Percentiles rank a stretch among this genome's conserved stretches.
Conservation (phyloP, 805 yeast species). For the Spathaspora arborariae region DNA sequence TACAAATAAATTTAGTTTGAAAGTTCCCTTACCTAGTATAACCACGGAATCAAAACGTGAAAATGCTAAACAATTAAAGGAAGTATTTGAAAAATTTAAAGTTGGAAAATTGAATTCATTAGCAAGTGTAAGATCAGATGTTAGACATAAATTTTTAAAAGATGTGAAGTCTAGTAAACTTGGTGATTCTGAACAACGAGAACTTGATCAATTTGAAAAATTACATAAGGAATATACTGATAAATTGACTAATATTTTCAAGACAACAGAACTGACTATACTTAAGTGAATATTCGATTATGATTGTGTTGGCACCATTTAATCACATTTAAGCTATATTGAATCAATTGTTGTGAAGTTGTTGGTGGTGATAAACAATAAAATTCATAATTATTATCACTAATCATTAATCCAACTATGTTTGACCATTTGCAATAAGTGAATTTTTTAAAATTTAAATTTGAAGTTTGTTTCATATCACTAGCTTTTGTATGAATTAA, state of each 20-base stretch:
- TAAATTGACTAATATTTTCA: conserved; percentile 53
- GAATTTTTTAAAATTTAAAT: conserved; percentile 30
- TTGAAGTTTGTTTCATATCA: conserved; percentile 17
- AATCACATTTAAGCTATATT: conserved; percentile 60
- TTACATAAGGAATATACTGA: conserved; percentile 61
- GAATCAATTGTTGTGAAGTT: conserved; percentile 53
- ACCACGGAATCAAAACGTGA: conserved; percentile 64
- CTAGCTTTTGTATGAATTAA: conserved; percentile 25
- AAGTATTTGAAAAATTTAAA: conserved; percentile 59
- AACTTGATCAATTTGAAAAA: conserved; percentile 61
- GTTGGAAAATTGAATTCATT: conserved; percentile 49
- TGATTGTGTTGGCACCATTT: conserved; percentile 75
- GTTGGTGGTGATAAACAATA: conserved; percentile 45
- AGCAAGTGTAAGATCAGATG: conserved; percentile 38
- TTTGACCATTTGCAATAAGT: conserved; percentile 44
- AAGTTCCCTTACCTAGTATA: conserved; percentile 70
- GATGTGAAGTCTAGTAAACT: conserved; percentile 50
- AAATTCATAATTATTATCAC: conserved; percentile 31
- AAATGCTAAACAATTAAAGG: conserved; percentile 57
- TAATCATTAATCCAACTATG: conserved; percentile 35
- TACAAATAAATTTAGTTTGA: conserved; percentile 66
- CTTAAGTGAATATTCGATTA: conserved; percentile 46
- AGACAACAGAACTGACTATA: conserved; percentile 51
- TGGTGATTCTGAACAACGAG: conserved; percentile 51
- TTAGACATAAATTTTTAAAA: conserved; percentile 58